Base-by-base conservation (phyloP, 768 basidiomycete species). In the Baorangia bicolor region DNA sequence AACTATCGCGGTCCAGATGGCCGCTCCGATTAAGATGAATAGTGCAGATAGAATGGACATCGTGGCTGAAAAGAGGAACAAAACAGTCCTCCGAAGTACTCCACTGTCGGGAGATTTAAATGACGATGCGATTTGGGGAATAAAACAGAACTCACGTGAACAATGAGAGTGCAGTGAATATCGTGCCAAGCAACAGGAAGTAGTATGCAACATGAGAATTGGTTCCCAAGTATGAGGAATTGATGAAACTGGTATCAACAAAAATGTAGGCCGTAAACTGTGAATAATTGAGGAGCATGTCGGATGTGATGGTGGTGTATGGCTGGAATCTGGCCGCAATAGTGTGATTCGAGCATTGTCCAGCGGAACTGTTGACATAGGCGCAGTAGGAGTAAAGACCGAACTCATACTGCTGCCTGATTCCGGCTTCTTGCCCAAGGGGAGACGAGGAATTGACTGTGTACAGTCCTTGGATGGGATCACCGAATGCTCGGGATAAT, bases 381-480 rank as follows among this genome's bases (percentile, higher is more conserved):
- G 79, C 90, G 62, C 91, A 93, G 67, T 88, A 83, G 20, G 84
- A 83, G 73, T 92, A 93, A 25, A 93, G 75, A n/a, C 91, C 91
- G 59, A 87, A 92, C 56, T 83, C 75, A 73, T 93, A 93, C 56
- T 77, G 71, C 67, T 85, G 80, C 63, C 90, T 82, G 53, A 92
- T 73, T 20, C 91, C 91, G 14, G 75, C 73, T 43, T 75, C 64
- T 45, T 72, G 66, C 45, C 77, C 78, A 2, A 92, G 81, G 5
- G 89, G 84, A 40, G 80, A 78, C 33, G 82, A 81, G 23, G 83
- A 75, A 67, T 91, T 86, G 44, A 65, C 68, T n/a, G 88, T 82
- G 70, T 90, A 90, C 13, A 93, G 75, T 25, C 78, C 81, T 39
- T 75, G 67, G 46, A 87, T 83, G 8, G 83, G 81, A 69, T 88